phyloP scores from a whole-genome alignment of 208 protist genomes.

The Crithidia fasciculata region DNA sequence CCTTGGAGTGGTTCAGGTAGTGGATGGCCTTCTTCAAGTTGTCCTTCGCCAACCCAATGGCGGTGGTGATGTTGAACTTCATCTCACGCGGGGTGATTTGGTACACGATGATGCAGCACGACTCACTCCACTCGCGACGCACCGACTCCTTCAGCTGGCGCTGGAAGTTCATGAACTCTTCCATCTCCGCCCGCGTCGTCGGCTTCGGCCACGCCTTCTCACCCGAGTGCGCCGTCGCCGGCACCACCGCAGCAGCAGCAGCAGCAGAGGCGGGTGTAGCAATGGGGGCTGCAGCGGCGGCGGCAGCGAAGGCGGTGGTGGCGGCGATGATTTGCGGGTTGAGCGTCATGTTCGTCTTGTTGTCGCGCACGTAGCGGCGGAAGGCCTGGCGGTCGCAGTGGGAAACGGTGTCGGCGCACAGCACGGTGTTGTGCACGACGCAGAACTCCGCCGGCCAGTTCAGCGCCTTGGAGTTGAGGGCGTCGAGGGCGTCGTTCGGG shows the following conservation, averaged over 20 bases:
- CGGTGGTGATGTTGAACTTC: constrained; percentile 84
- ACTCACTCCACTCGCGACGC: constrained; percentile 77
- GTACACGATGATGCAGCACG: constrained; percentile 87
- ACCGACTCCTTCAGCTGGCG: constrained; percentile 57
- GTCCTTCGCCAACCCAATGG: constrained; percentile 75
- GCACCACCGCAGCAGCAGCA: neutral
- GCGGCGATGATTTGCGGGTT: constrained; percentile 35
- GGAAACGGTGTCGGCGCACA: constrained; percentile 68
- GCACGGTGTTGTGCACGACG: constrained; percentile 73
- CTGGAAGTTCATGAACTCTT: constrained; percentile 43
- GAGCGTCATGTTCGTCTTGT: constrained; percentile 59
- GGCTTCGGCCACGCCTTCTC: constrained; percentile 32
- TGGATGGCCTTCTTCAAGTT: constrained; percentile 79
- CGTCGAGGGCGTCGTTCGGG: constrained; percentile 61
- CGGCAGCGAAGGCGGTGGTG: constrained; percentile 28
- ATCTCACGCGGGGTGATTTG: constrained; percentile 88
- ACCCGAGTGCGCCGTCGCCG: constrained; percentile 10
- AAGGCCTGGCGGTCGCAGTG: constrained; percentile 69
- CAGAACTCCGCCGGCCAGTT: constrained; percentile 86
- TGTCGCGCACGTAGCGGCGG: constrained; percentile 77
- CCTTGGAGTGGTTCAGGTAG: constrained; percentile 63
- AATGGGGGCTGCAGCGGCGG: constrained; percentile 10
- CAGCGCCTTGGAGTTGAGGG: constrained; percentile 66
- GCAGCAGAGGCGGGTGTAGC: constrained; percentile 8
- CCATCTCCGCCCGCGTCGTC: constrained; percentile 37